Conservation (phyloP, 164 flowering plant genomes). For the Paratinospora sagittata region DNA sequence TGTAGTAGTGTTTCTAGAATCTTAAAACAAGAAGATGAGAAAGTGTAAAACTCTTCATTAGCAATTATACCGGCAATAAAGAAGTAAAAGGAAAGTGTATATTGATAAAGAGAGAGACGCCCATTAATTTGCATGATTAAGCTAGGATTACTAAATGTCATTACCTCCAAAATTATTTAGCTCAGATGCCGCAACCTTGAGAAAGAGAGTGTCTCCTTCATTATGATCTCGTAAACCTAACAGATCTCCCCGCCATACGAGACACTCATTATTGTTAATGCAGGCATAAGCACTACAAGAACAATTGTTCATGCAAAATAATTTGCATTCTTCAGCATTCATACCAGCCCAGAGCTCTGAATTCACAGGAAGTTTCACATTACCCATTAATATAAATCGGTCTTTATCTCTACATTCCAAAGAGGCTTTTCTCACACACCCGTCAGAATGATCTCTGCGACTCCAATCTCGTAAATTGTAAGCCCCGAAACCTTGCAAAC, state of each 20-base stretch:
- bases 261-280: constrained; percentile 2
- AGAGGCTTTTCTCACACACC: neutral
- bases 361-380: constrained; percentile 20
- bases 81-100: too few relatives aligned
- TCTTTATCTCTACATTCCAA: constrained; percentile 9
- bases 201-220: constrained; percentile 10
- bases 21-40: too few relatives aligned
- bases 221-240: neutral
- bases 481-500: constrained; percentile 11
- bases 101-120: too few relatives aligned
- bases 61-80: too few relatives aligned
- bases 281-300: constrained; percentile 14
- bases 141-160: neutral
- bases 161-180: neutral
- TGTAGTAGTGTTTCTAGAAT: too few relatives aligned
- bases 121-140: too few relatives aligned
- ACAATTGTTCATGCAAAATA: constrained; percentile 10
- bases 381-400: constrained; percentile 13
- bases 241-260: constrained; percentile 1
- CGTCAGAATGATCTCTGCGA: constrained; percentile 13
- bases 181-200: neutral
- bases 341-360: neutral
- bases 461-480: constrained; percentile 7
- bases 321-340: constrained; percentile 12
- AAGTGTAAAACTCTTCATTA: too few relatives aligned